phyloP scores from a whole-genome alignment of 2,329 filamentous ascomycete genomes.

The Gremmenia infestans region DNA sequence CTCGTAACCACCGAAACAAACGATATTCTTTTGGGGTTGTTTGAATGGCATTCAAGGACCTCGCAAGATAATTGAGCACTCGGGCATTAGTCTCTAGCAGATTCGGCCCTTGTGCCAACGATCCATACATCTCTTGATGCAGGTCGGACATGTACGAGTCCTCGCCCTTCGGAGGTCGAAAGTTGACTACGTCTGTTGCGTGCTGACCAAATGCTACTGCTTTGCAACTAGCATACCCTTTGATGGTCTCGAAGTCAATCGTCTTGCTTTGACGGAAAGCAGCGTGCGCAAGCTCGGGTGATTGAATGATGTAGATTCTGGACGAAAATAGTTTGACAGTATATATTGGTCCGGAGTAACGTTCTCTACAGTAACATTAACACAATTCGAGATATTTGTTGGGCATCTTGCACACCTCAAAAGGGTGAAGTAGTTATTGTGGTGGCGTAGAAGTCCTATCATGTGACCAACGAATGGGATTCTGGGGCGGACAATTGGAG shows the following conservation, averaged over 20 bases:
- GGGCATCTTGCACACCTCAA: constrained; percentile 1
- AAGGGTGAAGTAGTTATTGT: constrained; percentile 9
- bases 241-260: constrained; percentile 35
- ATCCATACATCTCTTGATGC: constrained; percentile 5
- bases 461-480: constrained; percentile 15
- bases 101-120: constrained; percentile 1
- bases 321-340: constrained; percentile 40
- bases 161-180: background rate
- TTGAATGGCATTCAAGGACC: constrained; percentile 24
- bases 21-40: constrained; percentile 2
- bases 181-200: constrained; percentile 3
- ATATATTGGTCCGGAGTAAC: constrained; percentile 30
- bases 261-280: constrained; percentile 35
- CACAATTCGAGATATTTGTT: no score
- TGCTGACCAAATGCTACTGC: constrained; percentile 5
- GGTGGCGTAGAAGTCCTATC: constrained; percentile 10
- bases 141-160: constrained; percentile 10
- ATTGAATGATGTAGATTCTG: constrained; percentile 40
- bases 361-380: background rate
- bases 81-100: constrained; percentile 23
- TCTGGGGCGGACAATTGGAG: constrained; percentile 6
- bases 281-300: constrained; percentile 35
- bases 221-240: constrained; percentile 2
- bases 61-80: constrained; percentile 34
- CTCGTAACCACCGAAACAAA: constrained; percentile 8